Conservation (phyloP, 345 rosid genomes). For the Citrus sinensis region DVS_A1.0 CM039167.1:8986501-8987000, state of each 20-base stretch:
- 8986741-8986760: slow-evolving; percentile 93
- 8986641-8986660: slow-evolving; percentile 99
- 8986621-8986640: slow-evolving; percentile 98
- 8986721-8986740: slow-evolving; percentile 93
- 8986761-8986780: slow-evolving; percentile 96
- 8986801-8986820: slow-evolving; percentile 65
- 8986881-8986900: slow-evolving; percentile 54
- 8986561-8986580: slow-evolving; percentile 98
- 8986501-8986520: slow-evolving; percentile 90
- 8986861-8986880: slow-evolving; percentile 95
- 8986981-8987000: slow-evolving; percentile 13
- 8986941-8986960: background rate
- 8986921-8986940: background rate
- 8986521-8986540: slow-evolving; percentile 94
- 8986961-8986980: background rate
- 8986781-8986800: slow-evolving; percentile 90
- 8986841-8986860: slow-evolving; percentile 79
- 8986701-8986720: slow-evolving; percentile 93
- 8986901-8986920: background rate
- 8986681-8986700: slow-evolving; percentile 78
- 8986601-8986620: slow-evolving; percentile 94
- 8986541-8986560: slow-evolving; percentile 97
- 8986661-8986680: slow-evolving; percentile 92
- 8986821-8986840: slow-evolving; percentile 59
- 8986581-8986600: slow-evolving; percentile 92